Conservation (phyloP, 2,329 filamentous ascomycete species). For the Botrytis fragariae region DNA sequence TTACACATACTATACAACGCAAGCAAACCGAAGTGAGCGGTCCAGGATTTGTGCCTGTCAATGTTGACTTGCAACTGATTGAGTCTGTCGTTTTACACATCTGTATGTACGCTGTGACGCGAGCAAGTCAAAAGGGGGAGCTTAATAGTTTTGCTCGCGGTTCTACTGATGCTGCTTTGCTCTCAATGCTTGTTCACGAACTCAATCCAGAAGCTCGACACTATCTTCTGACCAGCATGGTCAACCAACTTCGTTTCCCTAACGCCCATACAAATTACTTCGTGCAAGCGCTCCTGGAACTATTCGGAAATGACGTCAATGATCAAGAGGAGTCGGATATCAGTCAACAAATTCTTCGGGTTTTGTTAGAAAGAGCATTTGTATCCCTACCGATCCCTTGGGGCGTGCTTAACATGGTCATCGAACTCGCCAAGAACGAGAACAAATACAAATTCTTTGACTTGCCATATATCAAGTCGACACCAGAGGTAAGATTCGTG, state of each 20-base stretch:
- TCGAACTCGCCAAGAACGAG: conserved; percentile 89
- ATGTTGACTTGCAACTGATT: conserved; percentile 68
- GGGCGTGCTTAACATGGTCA: conserved; percentile 84
- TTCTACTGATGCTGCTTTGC: conserved; percentile 65
- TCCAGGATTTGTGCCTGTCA: conserved; percentile 64
- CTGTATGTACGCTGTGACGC: conserved; percentile 67
- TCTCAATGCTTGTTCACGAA: conserved; percentile 75
- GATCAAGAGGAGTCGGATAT: conserved; percentile 77
- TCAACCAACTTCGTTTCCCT: conserved; percentile 88
- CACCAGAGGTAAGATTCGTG: conserved; percentile 67
- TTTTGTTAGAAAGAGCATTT: conserved; percentile 83
- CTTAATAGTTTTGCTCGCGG: conserved; percentile 59
- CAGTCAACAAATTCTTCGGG: conserved; percentile 84
- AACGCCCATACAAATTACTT: conserved; percentile 93
- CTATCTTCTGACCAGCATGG: conserved; percentile 77
- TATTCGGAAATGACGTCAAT: conserved; percentile 74
- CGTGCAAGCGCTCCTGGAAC: conserved; percentile 76
- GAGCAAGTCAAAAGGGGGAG: conserved; percentile 56
- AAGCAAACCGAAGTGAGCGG: conserved; percentile 57
- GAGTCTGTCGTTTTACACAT: conserved; percentile 84
- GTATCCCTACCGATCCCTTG: conserved; percentile 92
- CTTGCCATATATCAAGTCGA: conserved; percentile 84
- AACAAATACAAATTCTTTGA: conserved; percentile 84
- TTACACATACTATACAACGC: conserved; percentile 70
- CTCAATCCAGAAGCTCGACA: conserved; percentile 77